Evolutionary conservation across 1,139 yeast genomes (phyloP).

Genomic region (Debaryomyces subglobosus): DNA sequence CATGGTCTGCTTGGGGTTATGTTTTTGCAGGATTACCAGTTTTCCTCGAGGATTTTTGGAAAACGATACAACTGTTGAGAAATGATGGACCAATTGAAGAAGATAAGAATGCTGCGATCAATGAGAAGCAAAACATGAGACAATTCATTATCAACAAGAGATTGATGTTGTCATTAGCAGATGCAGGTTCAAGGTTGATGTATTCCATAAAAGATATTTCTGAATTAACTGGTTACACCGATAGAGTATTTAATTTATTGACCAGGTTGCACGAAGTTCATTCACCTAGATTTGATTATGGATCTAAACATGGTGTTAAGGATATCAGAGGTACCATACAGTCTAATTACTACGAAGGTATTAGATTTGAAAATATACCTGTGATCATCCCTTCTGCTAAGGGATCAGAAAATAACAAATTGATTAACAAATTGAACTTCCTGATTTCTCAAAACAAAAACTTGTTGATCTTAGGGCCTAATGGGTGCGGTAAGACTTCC

Average conservation of each 20-base stretch:
- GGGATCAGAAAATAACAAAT: constrained; percentile 56
- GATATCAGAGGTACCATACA: constrained; percentile 84
- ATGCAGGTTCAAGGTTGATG: constrained; percentile 96
- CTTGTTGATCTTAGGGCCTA: constrained; percentile 79
- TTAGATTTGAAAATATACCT: constrained; percentile 81
- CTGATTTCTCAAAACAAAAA: constrained; percentile 70
- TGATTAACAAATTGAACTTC: constrained; percentile 63
- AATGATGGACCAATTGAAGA: constrained; percentile 11
- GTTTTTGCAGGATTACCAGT: constrained; percentile 90
- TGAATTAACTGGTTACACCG: constrained; percentile 88
- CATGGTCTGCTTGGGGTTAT: constrained; percentile 96
- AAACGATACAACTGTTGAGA: constrained; percentile 41
- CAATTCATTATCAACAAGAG: constrained; percentile 90
- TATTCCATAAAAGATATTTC: constrained; percentile 93
- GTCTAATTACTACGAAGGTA: constrained; percentile 67
- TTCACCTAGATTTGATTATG: constrained; percentile 67
- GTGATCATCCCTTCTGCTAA: constrained; percentile 72
- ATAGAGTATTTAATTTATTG: constrained; percentile 76
- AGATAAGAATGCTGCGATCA: constrained; percentile 20
- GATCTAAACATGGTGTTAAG: constrained; percentile 51
- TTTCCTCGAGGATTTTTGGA: constrained; percentile 50
- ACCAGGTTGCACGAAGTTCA: constrained; percentile 82
- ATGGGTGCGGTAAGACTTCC: constrained; percentile 90
- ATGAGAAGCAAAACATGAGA: constrained; percentile 67
- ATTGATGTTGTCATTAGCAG: constrained; percentile 87